Conservation (phyloP, 1,284 basidiomycete species). For the Microbotryum violaceum region DNA sequence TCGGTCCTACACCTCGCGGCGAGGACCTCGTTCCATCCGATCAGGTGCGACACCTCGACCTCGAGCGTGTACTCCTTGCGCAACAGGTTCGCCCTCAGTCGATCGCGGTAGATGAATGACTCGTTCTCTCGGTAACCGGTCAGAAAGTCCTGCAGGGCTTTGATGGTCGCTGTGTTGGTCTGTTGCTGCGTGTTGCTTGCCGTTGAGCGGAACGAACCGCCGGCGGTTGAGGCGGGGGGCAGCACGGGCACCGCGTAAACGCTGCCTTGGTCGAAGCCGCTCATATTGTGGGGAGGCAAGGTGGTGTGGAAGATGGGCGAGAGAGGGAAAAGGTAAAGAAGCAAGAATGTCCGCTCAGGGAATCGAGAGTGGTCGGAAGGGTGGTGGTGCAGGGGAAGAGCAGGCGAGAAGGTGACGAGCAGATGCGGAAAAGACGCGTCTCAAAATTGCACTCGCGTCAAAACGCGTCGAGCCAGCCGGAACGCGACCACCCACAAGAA, state of each 20-base stretch:
- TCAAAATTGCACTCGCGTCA: too few relatives aligned
- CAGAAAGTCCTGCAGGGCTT: conserved; percentile 72
- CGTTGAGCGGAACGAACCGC: conserved; percentile 5
- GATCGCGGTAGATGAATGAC: conserved; percentile 55
- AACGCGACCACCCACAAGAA: too few relatives aligned
- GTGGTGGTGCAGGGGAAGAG: too few relatives aligned
- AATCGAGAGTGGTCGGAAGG: too few relatives aligned
- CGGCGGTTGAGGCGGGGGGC: conserved; percentile 16
- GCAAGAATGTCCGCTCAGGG: too few relatives aligned
- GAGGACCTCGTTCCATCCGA: conserved; percentile 86
- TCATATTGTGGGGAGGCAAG: conserved; percentile 1
- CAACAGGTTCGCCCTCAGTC: conserved; percentile 78
- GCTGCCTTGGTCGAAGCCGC: conserved; percentile 29
- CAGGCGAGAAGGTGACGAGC: too few relatives aligned
- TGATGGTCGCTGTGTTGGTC: conserved; percentile 55
- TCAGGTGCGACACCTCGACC: conserved; percentile 82
- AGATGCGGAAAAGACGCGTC: too few relatives aligned
- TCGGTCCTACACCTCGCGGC: conserved; percentile 82
- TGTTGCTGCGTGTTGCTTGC: conserved; percentile 10
- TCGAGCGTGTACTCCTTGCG: conserved; percentile 87
- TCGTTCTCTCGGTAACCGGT: conserved; percentile 52
- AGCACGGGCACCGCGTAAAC: conserved; percentile 34
- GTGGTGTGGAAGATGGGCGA: not conserved
- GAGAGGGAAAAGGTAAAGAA: not conserved
- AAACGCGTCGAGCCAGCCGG: too few relatives aligned